phyloP scores from a whole-genome alignment of 2,329 filamentous ascomycete species.

The Dothideomycetidae sp. region DNA sequence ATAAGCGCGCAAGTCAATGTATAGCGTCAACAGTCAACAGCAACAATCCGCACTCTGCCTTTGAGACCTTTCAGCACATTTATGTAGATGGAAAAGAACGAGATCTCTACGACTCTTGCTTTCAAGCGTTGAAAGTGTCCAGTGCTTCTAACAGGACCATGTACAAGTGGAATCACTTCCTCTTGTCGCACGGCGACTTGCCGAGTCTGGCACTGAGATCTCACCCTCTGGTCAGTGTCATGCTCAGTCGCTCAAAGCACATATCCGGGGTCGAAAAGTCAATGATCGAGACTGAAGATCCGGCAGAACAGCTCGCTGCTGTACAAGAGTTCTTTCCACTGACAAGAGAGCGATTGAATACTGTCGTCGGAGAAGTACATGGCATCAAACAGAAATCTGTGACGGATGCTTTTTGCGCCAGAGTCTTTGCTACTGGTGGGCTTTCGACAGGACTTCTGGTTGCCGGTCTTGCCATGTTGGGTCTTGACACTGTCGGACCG shows the following conservation, averaged over 20 bases:
- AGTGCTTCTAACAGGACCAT: conserved; percentile 18
- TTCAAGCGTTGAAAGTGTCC: conserved; percentile 21
- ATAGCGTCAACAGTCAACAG: background rate
- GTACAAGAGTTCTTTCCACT: conserved; percentile 3
- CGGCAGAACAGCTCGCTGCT: background rate
- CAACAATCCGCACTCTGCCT: conserved; percentile 6
- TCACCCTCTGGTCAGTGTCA: conserved; percentile 19
- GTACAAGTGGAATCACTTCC: conserved; percentile 28
- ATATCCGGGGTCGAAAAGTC: too few species aligned
- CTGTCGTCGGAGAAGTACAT: conserved; percentile 27
- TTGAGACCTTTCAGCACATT: conserved; percentile 21
- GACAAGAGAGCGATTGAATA: conserved; percentile 21
- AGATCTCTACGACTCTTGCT: conserved; percentile 29
- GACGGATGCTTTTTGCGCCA: conserved; percentile 59
- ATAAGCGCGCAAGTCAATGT: background rate
- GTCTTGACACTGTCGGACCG: conserved; percentile 58
- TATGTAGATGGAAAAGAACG: conserved; percentile 25
- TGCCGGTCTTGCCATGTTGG: conserved; percentile 53
- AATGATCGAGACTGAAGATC: background rate
- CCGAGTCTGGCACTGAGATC: conserved; percentile 23
- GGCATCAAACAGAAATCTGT: conserved; percentile 32
- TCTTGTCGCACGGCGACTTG: conserved; percentile 23
- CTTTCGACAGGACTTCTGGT: conserved; percentile 60
- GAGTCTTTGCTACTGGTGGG: conserved; percentile 65
- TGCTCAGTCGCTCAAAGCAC: conserved; percentile 15